Base-by-base conservation (phyloP, 2,329 filamentous ascomycete species). In the Neopestalotiopsis sp. region DNA sequence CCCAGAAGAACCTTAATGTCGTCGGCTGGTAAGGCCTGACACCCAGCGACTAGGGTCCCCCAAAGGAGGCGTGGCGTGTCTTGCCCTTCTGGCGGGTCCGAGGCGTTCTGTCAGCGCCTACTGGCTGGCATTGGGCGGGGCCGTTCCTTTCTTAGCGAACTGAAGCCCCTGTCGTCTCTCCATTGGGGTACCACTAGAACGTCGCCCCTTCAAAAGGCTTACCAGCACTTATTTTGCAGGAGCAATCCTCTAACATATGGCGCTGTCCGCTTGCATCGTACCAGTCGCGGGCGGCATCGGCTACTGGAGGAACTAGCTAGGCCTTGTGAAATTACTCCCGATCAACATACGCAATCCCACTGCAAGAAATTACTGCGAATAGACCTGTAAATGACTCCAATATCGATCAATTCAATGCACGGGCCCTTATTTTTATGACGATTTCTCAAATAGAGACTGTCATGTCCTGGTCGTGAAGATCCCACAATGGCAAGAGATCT, bases 1-100 rank as follows among this genome's bases (percentile, higher is more conserved):
- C 28, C 30, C 14, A 67, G 40, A 67, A 60, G 65, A 67, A 67
- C 65, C 65, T 67, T 67, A 67, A 67, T 45, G 52, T 67, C 34
- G 52, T 67, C 65, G 65, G 65, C 56, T 67, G 65, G 65, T 67
- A 45, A 34, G 34, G 56, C 32, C 59, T 62, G 59, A 62, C 30
- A 17, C 30, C 34, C 28, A 66, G 45, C 17, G 64, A 66, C 42
- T 10, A 34, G 49, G 20, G 20, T 38, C 14, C 17, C 13, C n/a
- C n/a, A 30, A 30, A 34, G 30, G 32, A 62, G 59, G 32, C 32
- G 59, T 62, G 28, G 59, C 59, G n/a, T 34, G 59, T 62, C 28
- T 34, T 62, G 13, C 30, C 32, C 59, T 62, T 62, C 59, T 62
- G 59, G 59, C 59, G 59, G 59, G 59, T 34, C 59, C 59, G 28